A percentile compares a stretch with the other conserved stretches of the same genome.
phyloP scores from a whole-genome alignment of 768 basidiomycete genomes.

The Phaeotremella skinneri region DNA sequence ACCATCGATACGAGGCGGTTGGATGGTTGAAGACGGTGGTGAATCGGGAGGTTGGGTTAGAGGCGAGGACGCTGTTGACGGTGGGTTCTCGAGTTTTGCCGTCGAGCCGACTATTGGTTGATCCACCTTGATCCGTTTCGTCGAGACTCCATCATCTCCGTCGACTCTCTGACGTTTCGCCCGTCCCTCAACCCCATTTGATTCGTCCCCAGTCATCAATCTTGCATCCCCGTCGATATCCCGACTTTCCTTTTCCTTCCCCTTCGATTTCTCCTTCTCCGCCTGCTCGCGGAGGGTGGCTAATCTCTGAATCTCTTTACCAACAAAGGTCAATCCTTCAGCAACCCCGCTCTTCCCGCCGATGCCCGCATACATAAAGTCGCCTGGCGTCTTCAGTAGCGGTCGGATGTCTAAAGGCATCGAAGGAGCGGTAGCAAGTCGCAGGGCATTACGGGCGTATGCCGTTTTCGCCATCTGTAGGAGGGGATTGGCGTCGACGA shows the following conservation, averaged over 20 bases:
- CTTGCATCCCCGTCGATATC: not conserved
- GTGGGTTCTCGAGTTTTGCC: not conserved
- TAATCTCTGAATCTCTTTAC: constrained; percentile 15
- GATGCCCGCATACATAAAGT: constrained; percentile 30
- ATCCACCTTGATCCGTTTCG: not conserved
- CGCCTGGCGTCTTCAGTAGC: constrained; percentile 23
- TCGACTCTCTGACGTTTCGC: not conserved
- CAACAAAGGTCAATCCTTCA: constrained; percentile 19
- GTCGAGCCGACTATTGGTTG: not conserved
- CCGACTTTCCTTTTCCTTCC: not conserved
- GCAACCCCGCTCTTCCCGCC: constrained; percentile 25
- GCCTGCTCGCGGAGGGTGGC: constrained; percentile 7
- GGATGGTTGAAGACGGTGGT: not conserved
- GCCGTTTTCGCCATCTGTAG: constrained; percentile 5
- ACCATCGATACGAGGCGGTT: not conserved
- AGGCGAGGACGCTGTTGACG: constrained; percentile 18
- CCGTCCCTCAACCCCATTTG: not conserved
- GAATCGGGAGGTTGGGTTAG: constrained; percentile 20
- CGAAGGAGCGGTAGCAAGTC: constrained; percentile 14
- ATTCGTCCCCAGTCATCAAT: not conserved
- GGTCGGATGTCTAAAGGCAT: constrained; percentile 38
- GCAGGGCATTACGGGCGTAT: constrained; percentile 19
- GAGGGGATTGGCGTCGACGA: not conserved
- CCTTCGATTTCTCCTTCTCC: not conserved
- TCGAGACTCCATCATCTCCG: not conserved